Evolutionary conservation across 768 basidiomycete genomes (phyloP), one percentile per base, ranked within the genome.

Genomic region (Postia placenta): DNA sequence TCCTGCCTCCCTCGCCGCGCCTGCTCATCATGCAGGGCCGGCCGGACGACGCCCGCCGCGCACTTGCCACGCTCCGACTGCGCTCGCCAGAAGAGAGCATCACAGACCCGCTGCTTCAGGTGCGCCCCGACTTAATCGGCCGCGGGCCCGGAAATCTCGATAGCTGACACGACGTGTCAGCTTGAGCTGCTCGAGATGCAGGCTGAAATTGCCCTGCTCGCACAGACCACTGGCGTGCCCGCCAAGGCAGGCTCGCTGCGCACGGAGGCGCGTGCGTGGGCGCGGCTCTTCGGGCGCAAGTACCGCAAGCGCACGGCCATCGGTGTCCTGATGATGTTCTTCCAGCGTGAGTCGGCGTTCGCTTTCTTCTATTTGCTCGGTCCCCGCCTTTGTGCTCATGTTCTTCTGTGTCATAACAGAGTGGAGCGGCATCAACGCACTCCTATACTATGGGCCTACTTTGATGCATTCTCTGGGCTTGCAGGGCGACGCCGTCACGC

Each of bases 361-460:
- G 6, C 24, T 25, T 48, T 20, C 7, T 33, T 33, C n/a, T n/a
- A n/a, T 6, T 35, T n/a, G 9, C n/a, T 14, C 22, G 38, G 12
- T 20, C 24, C 20, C 1, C n/a, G 9, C 15, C 28, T 22, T 11
- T 14, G 12, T 40, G 27, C 47, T 48, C 17, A 27, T 14, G 11
- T 20, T 39, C 45, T 2, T 19, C 6, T 20, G n/a, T 17, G 5
- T 19, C 9, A 33, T 33, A 7, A 12, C 57, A 91, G 87, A 91
- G 68, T 91, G 89, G 89, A 84, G 81, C 50, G 89, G 89, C 1
- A 92, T 91, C 53, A 92, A 91, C 58, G 87, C 89, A 9, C 61
- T 92, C 26, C 69, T 91, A 6, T 92, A 91, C 57, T 92, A 89
- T 56, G 88, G 87, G 0, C 89, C 89, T 1, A 80, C 79, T 0